Evolutionary conservation across 73 alveolate genomes (phyloP).

Genomic region (Stentor roeselii): DNA sequence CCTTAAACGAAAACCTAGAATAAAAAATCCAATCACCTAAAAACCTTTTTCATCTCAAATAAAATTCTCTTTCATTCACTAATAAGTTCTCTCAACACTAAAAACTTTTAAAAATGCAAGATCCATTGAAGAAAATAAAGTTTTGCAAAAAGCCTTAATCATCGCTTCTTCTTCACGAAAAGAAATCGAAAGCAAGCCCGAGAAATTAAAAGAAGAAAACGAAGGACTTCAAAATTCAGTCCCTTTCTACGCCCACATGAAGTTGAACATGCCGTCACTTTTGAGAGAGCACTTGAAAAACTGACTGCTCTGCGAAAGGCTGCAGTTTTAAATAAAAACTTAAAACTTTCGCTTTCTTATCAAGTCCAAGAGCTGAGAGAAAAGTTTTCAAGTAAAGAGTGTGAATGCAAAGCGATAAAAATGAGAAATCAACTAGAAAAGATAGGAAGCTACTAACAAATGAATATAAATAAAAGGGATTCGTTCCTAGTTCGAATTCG

Average conservation of each 20-base stretch:
- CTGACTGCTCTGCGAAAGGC: conserved; percentile 15
- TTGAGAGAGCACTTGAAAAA: neutral
- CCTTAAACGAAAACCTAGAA: too few relatives aligned
- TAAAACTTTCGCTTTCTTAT: neutral
- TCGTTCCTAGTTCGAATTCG: neutral
- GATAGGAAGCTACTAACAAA: conserved; percentile 16
- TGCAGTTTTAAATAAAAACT: neutral
- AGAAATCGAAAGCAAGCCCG: neutral
- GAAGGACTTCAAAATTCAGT: neutral
- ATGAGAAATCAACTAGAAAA: neutral
- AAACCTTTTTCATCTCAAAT: too few relatives aligned
- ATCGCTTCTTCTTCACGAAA: neutral
- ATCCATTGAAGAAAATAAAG: neutral
- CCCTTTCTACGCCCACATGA: neutral
- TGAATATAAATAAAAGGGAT: too few relatives aligned
- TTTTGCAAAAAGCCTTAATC: conserved; percentile 1
- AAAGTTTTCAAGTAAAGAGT: neutral
- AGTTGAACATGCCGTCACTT: neutral
- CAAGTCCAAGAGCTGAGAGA: conserved; percentile 6
- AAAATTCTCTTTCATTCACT: too few relatives aligned
- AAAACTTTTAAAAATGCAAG: too few relatives aligned
- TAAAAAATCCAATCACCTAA: too few relatives aligned
- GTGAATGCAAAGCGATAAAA: neutral
- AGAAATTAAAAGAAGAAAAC: neutral
- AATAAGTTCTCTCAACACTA: too few relatives aligned